Conservation (phyloP, 192 early-diverging fungal species). For the Dissophora globulifera region DNA sequence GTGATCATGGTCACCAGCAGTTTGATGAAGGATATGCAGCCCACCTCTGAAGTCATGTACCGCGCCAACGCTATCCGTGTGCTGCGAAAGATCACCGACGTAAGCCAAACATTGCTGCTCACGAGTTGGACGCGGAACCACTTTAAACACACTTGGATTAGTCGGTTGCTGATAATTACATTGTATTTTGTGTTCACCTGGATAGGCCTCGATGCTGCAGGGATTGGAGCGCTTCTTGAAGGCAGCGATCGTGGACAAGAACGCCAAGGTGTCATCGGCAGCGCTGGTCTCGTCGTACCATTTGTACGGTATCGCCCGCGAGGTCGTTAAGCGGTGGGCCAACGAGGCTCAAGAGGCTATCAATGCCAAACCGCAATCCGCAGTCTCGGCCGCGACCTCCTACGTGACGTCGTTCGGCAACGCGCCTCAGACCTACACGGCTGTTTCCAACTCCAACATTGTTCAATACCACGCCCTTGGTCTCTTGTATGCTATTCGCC, state of each 20-base stretch:
- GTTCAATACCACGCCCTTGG: slow-evolving; percentile 99
- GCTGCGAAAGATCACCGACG: slow-evolving; percentile 95
- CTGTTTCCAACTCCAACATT: slow-evolving; percentile 80
- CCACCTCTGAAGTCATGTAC: slow-evolving; percentile 91
- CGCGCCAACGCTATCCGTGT: slow-evolving; percentile 97
- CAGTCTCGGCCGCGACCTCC: slow-evolving; percentile 57
- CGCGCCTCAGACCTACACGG: slow-evolving; percentile 49
- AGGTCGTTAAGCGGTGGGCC: slow-evolving; percentile 95
- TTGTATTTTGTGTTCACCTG: not conserved
- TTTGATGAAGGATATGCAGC: slow-evolving; percentile 97
- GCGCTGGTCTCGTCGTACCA: slow-evolving; percentile 94
- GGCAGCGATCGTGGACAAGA: slow-evolving; percentile 96
- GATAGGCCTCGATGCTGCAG: slow-evolving; percentile 90
- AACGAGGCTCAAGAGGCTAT: slow-evolving; percentile 97
- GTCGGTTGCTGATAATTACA: too few species aligned
- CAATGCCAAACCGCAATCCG: slow-evolving; percentile 77
- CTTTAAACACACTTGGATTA: too few species aligned
- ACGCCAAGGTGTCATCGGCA: slow-evolving; percentile 86
- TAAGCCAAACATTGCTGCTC: slow-evolving; percentile 44
- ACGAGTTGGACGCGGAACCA: too few species aligned
- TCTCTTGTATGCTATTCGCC: slow-evolving; percentile 92
- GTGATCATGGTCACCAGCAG: slow-evolving; percentile 97
- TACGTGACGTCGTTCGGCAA: slow-evolving; percentile 65
- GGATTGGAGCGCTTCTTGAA: slow-evolving; percentile 97
- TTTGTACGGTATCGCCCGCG: slow-evolving; percentile 84